Evolutionary conservation across 371 early-diverging fungal species (phyloP).

Genomic region (Circinella umbellata): DNA sequence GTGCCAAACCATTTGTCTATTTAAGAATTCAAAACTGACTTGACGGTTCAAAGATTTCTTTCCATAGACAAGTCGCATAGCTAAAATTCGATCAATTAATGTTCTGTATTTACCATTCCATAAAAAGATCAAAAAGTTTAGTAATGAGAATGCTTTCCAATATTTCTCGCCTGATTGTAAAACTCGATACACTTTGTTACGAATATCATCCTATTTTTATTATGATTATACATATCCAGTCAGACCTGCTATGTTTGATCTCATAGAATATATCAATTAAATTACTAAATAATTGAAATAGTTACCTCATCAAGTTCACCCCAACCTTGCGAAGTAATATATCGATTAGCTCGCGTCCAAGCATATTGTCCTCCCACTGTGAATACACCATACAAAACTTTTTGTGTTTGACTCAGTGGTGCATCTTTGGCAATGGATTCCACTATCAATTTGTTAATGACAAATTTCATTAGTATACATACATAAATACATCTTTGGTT

Average conservation of each 20-base stretch:
- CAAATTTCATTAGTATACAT: too few relatives aligned
- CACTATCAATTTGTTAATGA: slow-evolving; percentile 30
- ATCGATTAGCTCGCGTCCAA: slow-evolving; percentile 67
- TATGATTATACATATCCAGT: background rate
- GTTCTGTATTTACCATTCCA: slow-evolving; percentile 85
- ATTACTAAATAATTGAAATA: too few relatives aligned
- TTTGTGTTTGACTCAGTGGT: slow-evolving; percentile 63
- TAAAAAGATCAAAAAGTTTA: slow-evolving; percentile 86
- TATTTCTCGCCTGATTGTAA: slow-evolving; percentile 69
- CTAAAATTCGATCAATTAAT: slow-evolving; percentile 76
- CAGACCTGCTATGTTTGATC: background rate
- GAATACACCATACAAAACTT: slow-evolving; percentile 59
- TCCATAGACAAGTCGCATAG: slow-evolving; percentile 83
- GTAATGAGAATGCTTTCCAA: slow-evolving; percentile 66
- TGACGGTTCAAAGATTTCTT: slow-evolving; percentile 76
- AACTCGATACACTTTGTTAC: slow-evolving; percentile 66
- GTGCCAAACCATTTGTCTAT: slow-evolving; percentile 94
- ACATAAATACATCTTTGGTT: too few relatives aligned
- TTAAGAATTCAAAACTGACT: slow-evolving; percentile 91
- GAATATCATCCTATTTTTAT: slow-evolving; percentile 46
- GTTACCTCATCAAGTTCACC: slow-evolving; percentile 70
- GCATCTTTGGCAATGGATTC: slow-evolving; percentile 68
- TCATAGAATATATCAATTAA: background rate
- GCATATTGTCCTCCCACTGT: slow-evolving; percentile 78
- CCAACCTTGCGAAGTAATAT: slow-evolving; percentile 78